A percentile compares a stretch with the other conserved stretches of the same genome.
Evolutionary conservation across 1,139 yeast species (phyloP).

Genomic region (Saccharomyces hybrid): DNA sequence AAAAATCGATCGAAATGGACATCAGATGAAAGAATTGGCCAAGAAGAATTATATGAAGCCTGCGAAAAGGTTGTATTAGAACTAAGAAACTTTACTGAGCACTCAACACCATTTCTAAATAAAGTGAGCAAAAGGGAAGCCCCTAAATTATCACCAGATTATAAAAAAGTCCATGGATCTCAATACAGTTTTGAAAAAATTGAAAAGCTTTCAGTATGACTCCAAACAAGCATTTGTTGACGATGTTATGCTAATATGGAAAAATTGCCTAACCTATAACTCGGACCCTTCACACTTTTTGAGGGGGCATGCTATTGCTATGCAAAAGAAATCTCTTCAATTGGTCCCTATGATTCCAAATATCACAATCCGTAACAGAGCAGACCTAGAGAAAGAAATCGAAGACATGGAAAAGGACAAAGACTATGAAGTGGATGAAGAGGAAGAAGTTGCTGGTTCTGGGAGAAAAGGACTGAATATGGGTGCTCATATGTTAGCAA

Average conservation of each 20-base stretch:
- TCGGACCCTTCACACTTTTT: constrained; percentile 92
- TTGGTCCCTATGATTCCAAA: constrained; percentile 84
- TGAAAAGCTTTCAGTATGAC: constrained; percentile 70
- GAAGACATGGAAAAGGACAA: constrained; percentile 37
- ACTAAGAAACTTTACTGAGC: constrained; percentile 86
- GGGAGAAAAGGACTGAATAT: constrained; percentile 32
- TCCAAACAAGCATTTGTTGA: constrained; percentile 86
- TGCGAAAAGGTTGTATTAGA: constrained; percentile 92
- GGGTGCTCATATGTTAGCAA: constrained; percentile 31
- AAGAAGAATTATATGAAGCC: constrained; percentile 94
- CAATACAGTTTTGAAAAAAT: constrained; percentile 85
- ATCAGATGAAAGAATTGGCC: constrained; percentile 88
- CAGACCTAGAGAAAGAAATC: constrained; percentile 81
- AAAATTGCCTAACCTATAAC: constrained; percentile 84
- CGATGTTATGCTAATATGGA: constrained; percentile 92
- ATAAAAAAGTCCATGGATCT: constrained; percentile 95
- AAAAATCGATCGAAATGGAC: constrained; percentile 97
- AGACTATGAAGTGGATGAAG: constrained; percentile 22
- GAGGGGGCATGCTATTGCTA: constrained; percentile 87
- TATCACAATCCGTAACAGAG: constrained; percentile 67
- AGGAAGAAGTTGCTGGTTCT: constrained; percentile 29
- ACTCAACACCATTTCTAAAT: constrained; percentile 90
- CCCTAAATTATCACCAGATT: constrained; percentile 85
- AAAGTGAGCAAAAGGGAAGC: constrained; percentile 96
- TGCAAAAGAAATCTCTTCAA: constrained; percentile 80